Conservation (phyloP, 345 rosid species). For the Abelmoschus esculentus region DNA sequence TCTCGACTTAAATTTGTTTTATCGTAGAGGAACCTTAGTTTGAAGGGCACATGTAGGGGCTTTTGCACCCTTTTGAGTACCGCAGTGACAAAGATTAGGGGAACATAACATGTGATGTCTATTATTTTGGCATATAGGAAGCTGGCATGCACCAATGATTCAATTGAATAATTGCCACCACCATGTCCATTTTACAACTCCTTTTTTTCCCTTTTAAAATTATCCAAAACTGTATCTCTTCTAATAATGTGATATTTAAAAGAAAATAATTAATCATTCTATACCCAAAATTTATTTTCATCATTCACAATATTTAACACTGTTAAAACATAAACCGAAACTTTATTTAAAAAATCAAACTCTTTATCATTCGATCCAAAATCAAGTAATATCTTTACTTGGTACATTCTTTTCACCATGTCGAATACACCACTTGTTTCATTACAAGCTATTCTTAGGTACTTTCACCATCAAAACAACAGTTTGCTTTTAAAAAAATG, state of each 20-base stretch:
- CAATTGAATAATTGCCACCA: constrained; percentile 18
- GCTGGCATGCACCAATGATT: constrained; percentile 24
- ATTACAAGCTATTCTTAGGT: constrained; percentile 21
- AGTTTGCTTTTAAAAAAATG: neutral
- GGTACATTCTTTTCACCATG: neutral
- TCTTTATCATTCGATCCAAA: too few species aligned
- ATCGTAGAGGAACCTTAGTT: too few species aligned
- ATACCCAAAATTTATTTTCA: neutral
- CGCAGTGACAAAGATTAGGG: constrained; percentile 4
- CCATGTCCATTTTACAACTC: neutral
- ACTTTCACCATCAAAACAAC: constrained; percentile 9
- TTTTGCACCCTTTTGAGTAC: neutral
- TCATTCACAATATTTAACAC: neutral
- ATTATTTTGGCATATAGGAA: constrained; percentile 9
- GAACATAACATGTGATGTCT: constrained; percentile 18
- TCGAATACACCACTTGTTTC: constrained; percentile 14
- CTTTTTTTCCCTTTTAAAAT: neutral
- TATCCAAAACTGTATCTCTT: too few species aligned
- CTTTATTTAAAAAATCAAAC: too few species aligned
- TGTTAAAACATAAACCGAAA: neutral
- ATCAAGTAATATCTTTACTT: neutral
- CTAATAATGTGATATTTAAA: too few species aligned
- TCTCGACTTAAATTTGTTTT: too few species aligned
- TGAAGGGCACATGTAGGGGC: neutral
- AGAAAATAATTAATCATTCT: too few species aligned